Base-by-base conservation (phyloP, 164 flowering plant genomes). In the Aristolochia fimbriata region DNA sequence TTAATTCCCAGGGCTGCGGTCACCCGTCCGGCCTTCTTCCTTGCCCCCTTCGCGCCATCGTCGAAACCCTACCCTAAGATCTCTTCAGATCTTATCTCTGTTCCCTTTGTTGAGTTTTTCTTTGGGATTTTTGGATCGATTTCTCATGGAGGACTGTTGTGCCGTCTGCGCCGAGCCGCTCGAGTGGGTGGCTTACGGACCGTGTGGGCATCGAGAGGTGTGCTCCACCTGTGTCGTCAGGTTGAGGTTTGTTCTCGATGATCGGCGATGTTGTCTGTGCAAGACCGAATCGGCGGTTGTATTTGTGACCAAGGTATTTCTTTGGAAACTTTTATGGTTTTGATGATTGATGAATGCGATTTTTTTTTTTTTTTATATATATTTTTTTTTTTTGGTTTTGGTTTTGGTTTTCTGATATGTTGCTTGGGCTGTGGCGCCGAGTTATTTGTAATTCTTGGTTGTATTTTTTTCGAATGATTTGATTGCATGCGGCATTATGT, bases 171-270 rank as follows among this genome's bases (percentile, higher is more conserved):
- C 98, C 0, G 96, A 89, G 31, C 37, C 78, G 55, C 74, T 92
- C 12, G 96, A 89, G 67, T 92, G 96, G 96, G 96, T 86, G 13
- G 96, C 96, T 0, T 92, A 88, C 58, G 98, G 96, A 0, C 58
- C 83, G 0, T 92, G 98, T 41, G 93, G 93, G 22, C 98, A 89
- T 62, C 81, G 83, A 15, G 98, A 92, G n/a, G 95, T 92, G 0
- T 92, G 98, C 74, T 89, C 98, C 31, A 89, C 91, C 30, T 92
- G 98, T 73, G 98, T 92, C 21, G 81, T 76, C 64, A 93, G 98
- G 47, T 93, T 92, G 58, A 87, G 98, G 7, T 89, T 87, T 75
- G 83, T 92, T 60, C 88, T 88, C 64, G 74, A 77, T 37, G 98
- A 92, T 76, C 82, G 76, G 25, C 82, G 79, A 10, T 92, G 98